Evolutionary conservation across 148 eudicot species (phyloP), one percentile per base, ranked within the genome.

Genomic region (Selenicereus undatus): DNA sequence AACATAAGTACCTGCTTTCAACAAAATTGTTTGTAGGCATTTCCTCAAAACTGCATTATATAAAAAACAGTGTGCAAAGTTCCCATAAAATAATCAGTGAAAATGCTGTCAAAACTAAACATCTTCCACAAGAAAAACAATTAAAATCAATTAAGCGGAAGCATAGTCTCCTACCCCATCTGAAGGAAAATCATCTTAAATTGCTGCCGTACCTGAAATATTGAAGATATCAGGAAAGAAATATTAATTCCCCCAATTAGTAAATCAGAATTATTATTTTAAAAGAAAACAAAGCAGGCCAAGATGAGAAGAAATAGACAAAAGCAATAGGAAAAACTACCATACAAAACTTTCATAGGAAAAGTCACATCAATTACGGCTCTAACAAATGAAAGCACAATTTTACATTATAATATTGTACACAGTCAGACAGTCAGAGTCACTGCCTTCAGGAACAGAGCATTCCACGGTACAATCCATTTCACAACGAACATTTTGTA

Each of bases 1-100:
- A 64, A 48, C 51, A 76, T 1, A 66, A 13, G 30, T 88, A 96
- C 99, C 99, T 96, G 98, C 98, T 93, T 82, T 96, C 99, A 4
- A 91, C 93, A 86, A 80, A 96, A 84, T 91, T 89, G 86, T 92
- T 89, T 50, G 99, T 95, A 48, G 98, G 95, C 99, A 95, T 95
- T 88, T 95, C 99, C 87, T 95, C 99, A 78, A 95, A 95, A 51
- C 99, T 95, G 92, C 86, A 87, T 42, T 30, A 68, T 51, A 78
- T 58, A 66, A 62, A 26, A 13, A 13, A 32, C 6, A 66, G 12
- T 4, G 35, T 3, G 14, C 26, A 2, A 48, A 39, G 9, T 9
- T 20, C 35, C 35, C 35, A 22, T 13, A 76, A 56, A 66, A 10
- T 56, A 14, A 22, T 50, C 26, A 79, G 66, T 35, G 11, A 64